Conservation (phyloP, 352 stramenopile species). For the Phytophthora tubulina region DNA sequence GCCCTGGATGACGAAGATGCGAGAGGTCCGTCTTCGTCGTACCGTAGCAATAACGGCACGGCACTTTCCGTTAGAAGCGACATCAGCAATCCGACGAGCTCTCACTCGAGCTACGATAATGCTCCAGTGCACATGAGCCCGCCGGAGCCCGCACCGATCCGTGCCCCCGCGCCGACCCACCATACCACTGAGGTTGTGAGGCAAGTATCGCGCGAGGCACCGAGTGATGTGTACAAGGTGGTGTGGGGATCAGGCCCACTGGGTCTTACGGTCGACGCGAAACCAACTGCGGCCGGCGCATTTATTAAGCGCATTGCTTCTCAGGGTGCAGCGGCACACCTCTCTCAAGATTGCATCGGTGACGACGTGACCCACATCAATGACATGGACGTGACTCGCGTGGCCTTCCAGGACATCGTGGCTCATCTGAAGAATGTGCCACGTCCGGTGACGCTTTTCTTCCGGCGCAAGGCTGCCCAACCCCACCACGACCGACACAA, state of each 20-base stretch:
- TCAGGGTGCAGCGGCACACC: constrained; percentile 71
- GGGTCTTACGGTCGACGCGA: constrained; percentile 85
- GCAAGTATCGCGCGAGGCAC: constrained; percentile 46
- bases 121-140: constrained; percentile 28
- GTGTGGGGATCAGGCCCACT: constrained; percentile 81
- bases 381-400: constrained; percentile 79
- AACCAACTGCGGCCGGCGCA: constrained; percentile 57
- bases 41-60: constrained; percentile 44
- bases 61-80: constrained; percentile 40
- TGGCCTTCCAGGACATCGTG: constrained; percentile 85
- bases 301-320: constrained; percentile 89
- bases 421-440: constrained; percentile 80
- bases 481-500: constrained; percentile 36
- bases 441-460: constrained; percentile 83
- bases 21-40: constrained; percentile 32
- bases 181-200: constrained; percentile 41
- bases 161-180: constrained; percentile 24
- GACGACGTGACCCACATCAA: constrained; percentile 90
- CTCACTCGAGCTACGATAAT: constrained; percentile 45
- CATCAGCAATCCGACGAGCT: constrained; percentile 21
- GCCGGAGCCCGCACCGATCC: constrained; percentile 27
- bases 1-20: constrained; percentile 48
- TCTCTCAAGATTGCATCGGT: constrained; percentile 84
- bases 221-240: constrained; percentile 77
- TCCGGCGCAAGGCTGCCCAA: constrained; percentile 54